phyloP scores from a whole-genome alignment of 2,329 filamentous ascomycete species.

The Microcyclospora pomicola region DNA sequence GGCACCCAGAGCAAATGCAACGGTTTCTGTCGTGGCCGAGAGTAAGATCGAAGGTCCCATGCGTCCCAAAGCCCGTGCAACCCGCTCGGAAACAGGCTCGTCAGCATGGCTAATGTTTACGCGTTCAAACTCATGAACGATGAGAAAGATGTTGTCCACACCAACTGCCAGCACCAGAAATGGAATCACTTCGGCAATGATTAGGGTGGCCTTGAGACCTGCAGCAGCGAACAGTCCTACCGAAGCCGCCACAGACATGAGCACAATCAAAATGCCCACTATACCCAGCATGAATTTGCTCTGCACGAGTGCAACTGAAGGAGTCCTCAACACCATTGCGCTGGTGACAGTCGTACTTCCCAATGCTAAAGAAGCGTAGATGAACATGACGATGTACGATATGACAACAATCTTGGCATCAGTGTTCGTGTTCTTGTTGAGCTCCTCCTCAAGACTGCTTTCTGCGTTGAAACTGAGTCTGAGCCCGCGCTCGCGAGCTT shows the following conservation, averaged over 20 bases:
- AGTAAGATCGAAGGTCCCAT: conserved; percentile 96
- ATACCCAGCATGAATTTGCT: conserved; percentile 96
- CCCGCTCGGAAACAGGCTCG: conserved; percentile 69
- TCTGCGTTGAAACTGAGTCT: conserved; percentile 90
- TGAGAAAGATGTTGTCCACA: conserved; percentile 97
- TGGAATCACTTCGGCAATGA: conserved; percentile 96
- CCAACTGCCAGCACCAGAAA: conserved; percentile 94
- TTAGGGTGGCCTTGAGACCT: conserved; percentile 86
- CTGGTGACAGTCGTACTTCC: conserved; percentile 75
- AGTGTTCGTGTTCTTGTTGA: conserved; percentile 97
- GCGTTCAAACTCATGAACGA: conserved; percentile 94
- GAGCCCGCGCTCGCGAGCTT: conserved; percentile 65
- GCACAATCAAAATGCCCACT: conserved; percentile 82
- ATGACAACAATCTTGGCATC: conserved; percentile 93
- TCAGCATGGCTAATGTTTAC: conserved; percentile 88
- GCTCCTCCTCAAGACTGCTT: conserved; percentile 82
- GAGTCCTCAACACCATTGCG: conserved; percentile 65
- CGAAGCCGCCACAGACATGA: conserved; percentile 94
- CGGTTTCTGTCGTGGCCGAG: conserved; percentile 86
- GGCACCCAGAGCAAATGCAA: conserved; percentile 81
- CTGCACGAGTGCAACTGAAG: conserved; percentile 73
- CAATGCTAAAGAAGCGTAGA: conserved; percentile 86
- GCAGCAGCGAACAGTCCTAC: conserved; percentile 88
- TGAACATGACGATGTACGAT: conserved; percentile 97
- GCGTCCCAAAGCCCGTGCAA: conserved; percentile 77